These are phyloP conservation scores for Syzygium aqueum DNA, from an alignment of 345 rosid genomes.

Conservation along the genomic window DNA sequence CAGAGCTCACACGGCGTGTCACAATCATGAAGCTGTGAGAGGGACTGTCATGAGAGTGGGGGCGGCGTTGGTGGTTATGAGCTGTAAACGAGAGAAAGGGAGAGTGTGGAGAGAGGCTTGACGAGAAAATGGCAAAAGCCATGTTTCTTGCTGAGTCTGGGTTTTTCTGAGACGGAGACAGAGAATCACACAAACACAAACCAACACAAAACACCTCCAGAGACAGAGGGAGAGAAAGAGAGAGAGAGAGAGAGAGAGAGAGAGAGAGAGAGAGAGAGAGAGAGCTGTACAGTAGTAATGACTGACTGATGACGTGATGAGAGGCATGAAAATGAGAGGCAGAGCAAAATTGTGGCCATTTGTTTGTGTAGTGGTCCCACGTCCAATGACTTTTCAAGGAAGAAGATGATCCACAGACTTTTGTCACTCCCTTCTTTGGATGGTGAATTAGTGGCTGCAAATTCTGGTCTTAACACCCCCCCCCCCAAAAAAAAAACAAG, in stretches of 20 bases:
- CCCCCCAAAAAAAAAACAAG: fast-evolving
- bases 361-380: neutral
- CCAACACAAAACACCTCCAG: neutral
- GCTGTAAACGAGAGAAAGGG: neutral
- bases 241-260: too few species aligned
- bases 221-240: too few species aligned
- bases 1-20: neutral
- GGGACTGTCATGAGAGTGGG: neutral
- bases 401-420: neutral
- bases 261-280: neutral
- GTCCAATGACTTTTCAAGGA: neutral
- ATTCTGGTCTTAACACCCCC: neutral
- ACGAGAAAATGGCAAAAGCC: slow-evolving; percentile 25
- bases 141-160: slow-evolving; percentile 3
- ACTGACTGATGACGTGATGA: neutral
- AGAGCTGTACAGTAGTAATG: neutral
- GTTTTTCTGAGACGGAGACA: neutral
- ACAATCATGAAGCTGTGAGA: neutral
- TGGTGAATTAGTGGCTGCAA: neutral
- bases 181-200: neutral
- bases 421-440: neutral
- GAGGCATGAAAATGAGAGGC: neutral
- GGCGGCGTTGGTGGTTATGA: neutral
- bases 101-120: neutral
- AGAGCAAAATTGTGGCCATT: neutral